Percentiles rank a stretch among this genome's conserved stretches.
Conservation (phyloP, 306 rosid species). For the Cicer judaicum region DNA sequence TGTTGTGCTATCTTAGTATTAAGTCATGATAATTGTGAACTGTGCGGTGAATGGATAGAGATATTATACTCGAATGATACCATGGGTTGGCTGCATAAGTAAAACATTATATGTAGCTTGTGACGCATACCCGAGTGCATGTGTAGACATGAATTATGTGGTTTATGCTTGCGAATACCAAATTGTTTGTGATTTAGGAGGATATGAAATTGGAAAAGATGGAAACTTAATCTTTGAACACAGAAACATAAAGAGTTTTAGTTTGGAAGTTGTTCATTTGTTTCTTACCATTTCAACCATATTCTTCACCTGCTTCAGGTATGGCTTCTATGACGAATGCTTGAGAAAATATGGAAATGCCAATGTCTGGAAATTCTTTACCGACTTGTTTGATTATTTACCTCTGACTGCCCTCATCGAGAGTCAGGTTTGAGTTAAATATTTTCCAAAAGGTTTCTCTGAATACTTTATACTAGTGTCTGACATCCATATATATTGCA, state of each 20-base stretch:
- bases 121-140: constrained; percentile 8
- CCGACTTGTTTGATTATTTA: constrained; percentile 92
- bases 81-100: background rate
- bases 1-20: constrained; percentile 2
- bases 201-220: constrained; percentile 3
- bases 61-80: constrained; percentile 9
- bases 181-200: constrained; percentile 1
- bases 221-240: constrained; percentile 9
- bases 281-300: constrained; percentile 41
- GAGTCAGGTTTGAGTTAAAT: constrained; percentile 83
- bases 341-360: constrained; percentile 98
- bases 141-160: constrained; percentile 11
- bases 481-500: constrained; percentile 48
- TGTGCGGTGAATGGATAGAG: background rate
- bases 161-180: constrained; percentile 13
- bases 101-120: constrained; percentile 23
- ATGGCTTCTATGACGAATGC: constrained; percentile 98
- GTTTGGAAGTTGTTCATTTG: constrained; percentile 22
- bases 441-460: constrained; percentile 20
- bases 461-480: constrained; percentile 37
- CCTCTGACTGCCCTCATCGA: constrained; percentile 98
- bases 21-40: background rate
- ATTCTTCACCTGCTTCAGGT: constrained; percentile 62
- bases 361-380: constrained; percentile 93
- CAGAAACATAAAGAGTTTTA: background rate